Evolutionary conservation across 352 stramenopile genomes (phyloP), one percentile per base, ranked within the genome.

Genomic region (Phytophthora rubi): DNA sequence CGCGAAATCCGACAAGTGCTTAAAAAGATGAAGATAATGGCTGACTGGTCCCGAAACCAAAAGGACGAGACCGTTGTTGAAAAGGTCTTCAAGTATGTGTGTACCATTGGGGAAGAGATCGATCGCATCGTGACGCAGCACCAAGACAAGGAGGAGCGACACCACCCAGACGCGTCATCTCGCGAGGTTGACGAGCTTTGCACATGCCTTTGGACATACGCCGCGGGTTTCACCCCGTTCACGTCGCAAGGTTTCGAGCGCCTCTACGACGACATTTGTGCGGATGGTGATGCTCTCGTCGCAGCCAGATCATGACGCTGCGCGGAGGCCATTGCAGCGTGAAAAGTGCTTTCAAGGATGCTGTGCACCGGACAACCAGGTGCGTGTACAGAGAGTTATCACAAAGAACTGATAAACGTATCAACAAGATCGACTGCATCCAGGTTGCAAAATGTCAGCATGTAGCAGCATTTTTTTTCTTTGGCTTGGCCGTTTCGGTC

Each of bases 1-100:
- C 89, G 87, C 51, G 83, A 92, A 18, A 91, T 96, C 26, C 83
- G 85, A 0, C 80, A 88, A 57, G 86, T 90, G 68, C 79, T 96
- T 4, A 96, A 96, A 70, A 96, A 96, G 72, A 91, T 96, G 81
- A 88, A 90, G 48, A 91, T 92, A 48, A 94, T 96, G 82, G 77
- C 73, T 26, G 68, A 87, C 15, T 96, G 89, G 89, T 94, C 86
- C 26, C 85, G 88, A 65, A 81, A 85, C 58, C 87, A 95, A 61
- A 90, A 87, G 42, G 86, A 96, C 47, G 83, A 93, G 76, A 88
- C 90, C 2, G 83, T 96, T 32, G 81, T 95, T 12, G 89, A 96
- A 57, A 96, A 96, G 71, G 83, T 96, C 66, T 86, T 79, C 72
- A 94, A 96, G 71, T 96, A 96, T 64, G 80, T 96, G 51, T 89